Evolutionary conservation across 495 filamentous ascomycete genomes (phyloP).

Genomic region (Penicillium verhagenii): DNA sequence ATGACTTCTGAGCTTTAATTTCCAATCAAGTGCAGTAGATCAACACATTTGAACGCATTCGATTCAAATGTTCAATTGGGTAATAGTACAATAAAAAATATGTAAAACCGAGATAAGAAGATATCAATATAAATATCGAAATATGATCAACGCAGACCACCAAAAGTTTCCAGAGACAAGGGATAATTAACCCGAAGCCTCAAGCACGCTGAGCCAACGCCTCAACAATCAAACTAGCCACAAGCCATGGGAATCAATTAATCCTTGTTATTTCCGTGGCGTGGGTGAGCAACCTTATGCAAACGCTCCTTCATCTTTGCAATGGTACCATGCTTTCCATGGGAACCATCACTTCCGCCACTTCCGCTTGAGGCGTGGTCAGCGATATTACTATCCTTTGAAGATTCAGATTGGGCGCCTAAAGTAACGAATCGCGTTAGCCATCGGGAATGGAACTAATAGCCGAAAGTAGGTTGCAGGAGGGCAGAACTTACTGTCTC

Average conservation of each 20-base stretch:
- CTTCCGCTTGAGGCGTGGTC: slow-evolving; percentile 2
- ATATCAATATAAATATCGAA: background rate
- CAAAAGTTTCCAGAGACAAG: too few species aligned
- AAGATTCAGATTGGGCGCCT: background rate
- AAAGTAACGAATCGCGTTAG: background rate
- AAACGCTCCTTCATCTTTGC: slow-evolving; percentile 35
- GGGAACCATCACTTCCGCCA: slow-evolving; percentile 6
- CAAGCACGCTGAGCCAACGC: too few species aligned
- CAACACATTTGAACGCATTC: background rate
- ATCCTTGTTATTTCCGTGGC: background rate
- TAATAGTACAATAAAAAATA: background rate
- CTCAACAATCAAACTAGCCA: background rate
- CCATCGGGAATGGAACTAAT: background rate
- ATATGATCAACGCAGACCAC: background rate
- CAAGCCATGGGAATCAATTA: background rate
- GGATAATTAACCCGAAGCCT: too few species aligned
- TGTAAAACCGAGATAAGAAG: background rate
- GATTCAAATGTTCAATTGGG: background rate
- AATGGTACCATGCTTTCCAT: slow-evolving; percentile 20
- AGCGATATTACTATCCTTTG: slow-evolving; percentile 5
- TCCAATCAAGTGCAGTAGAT: too few species aligned
- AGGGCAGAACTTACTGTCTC: slow-evolving; percentile 5
- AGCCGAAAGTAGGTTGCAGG: too few species aligned
- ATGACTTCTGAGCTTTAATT: too few species aligned
- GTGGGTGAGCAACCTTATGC: slow-evolving; percentile 27